A percentile compares a stretch with the other conserved stretches of the same genome.
Evolutionary conservation across 257 asterid genomes (phyloP).

Genomic region (Nicotiana noctiflora): DNA sequence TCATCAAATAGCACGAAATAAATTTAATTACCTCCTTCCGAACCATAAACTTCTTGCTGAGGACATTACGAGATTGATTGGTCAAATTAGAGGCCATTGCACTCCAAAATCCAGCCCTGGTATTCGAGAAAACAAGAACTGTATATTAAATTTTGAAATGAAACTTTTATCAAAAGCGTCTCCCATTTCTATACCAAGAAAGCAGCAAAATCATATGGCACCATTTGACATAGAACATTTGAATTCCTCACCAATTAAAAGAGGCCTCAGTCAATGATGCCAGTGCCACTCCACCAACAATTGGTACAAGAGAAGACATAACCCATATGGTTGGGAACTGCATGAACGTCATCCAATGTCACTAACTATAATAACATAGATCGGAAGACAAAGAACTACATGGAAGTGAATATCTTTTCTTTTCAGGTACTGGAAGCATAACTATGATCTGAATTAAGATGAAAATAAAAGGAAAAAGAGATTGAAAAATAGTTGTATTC

Average conservation of each 20-base stretch:
- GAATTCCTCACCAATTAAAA: conserved; percentile 62
- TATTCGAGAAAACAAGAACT: not conserved
- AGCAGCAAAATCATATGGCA: conserved; percentile 6
- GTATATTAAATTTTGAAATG: conserved; percentile 2
- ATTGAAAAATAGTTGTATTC: not conserved
- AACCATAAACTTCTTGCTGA: conserved; percentile 91
- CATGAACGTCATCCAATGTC: not conserved
- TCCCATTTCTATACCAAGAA: conserved; percentile 5
- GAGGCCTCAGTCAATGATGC: conserved; percentile 91
- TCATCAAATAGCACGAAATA: not conserved
- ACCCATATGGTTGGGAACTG: conserved; percentile 83
- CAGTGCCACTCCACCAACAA: conserved; percentile 90
- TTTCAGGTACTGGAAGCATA: not conserved
- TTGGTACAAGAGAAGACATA: conserved; percentile 76
- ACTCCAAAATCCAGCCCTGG: conserved; percentile 95
- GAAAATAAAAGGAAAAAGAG: not conserved
- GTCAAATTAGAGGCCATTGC: conserved; percentile 99
- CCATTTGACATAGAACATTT: conserved; percentile 4
- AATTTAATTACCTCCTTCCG: conserved; percentile 66
- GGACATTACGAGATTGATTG: conserved; percentile 91
- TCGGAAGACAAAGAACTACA: not conserved
- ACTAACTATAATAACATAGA: not conserved
- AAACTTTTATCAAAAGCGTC: not conserved
- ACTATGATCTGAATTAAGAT: not conserved
- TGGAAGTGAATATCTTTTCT: not conserved